Conservation (phyloP, 495 filamentous ascomycete genomes). For the Penicillium subrubescens region DNA sequence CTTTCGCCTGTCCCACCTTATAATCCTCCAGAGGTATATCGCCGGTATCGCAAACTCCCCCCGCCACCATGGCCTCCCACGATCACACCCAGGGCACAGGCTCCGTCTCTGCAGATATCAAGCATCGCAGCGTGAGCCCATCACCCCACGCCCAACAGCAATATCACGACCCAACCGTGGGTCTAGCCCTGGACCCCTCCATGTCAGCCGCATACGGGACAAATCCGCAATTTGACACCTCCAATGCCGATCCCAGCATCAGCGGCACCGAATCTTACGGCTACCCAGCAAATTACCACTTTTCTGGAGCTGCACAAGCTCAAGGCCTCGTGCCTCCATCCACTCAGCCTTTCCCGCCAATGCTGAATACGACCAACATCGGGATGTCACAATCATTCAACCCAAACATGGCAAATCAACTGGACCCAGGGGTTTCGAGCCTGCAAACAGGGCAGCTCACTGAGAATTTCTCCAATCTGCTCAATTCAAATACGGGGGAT, state of each 20-base stretch:
- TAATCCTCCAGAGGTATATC: neutral
- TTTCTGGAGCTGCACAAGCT: conserved; percentile 26
- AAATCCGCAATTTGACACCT: conserved; percentile 28
- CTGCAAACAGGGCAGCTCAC: conserved; percentile 31
- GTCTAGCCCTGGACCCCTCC: conserved; percentile 42
- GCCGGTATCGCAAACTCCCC: neutral
- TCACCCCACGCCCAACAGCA: conserved; percentile 42
- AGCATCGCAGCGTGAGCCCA: conserved; percentile 48
- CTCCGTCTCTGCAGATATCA: conserved; percentile 28
- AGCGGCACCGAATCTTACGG: conserved; percentile 33
- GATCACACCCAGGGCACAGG: conserved; percentile 35
- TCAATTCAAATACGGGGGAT: conserved; percentile 39
- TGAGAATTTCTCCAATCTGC: conserved; percentile 44
- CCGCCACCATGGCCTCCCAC: conserved; percentile 41
- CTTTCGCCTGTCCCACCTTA: conserved; percentile 1
- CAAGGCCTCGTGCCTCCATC: conserved; percentile 32
- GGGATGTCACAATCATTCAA: conserved; percentile 46
- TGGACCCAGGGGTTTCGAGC: conserved; percentile 32
- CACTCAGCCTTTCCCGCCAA: conserved; percentile 35
- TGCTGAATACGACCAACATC: conserved; percentile 31
- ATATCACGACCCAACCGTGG: conserved; percentile 40
- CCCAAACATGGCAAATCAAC: conserved; percentile 36
- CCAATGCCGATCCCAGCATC: conserved; percentile 25
- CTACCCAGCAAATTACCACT: conserved; percentile 36
- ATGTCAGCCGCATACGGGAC: conserved; percentile 34